phyloP scores from a whole-genome alignment of 306 rosid genomes.

The Quercus wislizeni region DNA sequence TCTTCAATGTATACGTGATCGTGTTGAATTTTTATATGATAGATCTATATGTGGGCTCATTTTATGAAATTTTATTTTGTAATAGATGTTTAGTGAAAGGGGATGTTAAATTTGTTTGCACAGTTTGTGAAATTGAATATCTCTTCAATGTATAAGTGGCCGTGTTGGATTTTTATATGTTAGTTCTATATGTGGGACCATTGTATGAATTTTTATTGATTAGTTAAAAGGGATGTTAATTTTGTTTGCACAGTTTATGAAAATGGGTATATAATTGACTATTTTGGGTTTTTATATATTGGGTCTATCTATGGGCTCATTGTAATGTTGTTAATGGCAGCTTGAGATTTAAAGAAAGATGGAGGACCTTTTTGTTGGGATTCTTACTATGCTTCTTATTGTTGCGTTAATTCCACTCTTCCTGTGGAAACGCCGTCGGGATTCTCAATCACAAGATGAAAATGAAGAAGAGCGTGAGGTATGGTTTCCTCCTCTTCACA shows the following conservation, averaged over 20 bases:
- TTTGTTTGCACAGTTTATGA: not conserved
- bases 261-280: not conserved
- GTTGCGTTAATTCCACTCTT: conserved; percentile 66
- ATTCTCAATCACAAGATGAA: conserved; percentile 42
- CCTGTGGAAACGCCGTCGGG: conserved; percentile 74
- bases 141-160: too few relatives aligned
- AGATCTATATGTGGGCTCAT: too few relatives aligned
- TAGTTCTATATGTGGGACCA: too few relatives aligned
- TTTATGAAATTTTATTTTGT: not conserved
- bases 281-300: not conserved
- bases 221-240: not conserved
- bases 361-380: conserved; percentile 60
- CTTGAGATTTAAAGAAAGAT: conserved; percentile 25
- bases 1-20: too few relatives aligned
- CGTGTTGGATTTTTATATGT: too few relatives aligned
- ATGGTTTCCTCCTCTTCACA: conserved; percentile 3
- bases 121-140: too few relatives aligned
- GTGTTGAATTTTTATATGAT: too few relatives aligned
- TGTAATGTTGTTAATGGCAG: not conserved
- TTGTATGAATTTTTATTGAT: too few relatives aligned
- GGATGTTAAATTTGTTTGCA: too few relatives aligned
- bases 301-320: not conserved
- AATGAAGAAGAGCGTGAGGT: conserved; percentile 74
- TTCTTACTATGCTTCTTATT: conserved; percentile 66
- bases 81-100: not conserved